Percentiles rank a stretch among this genome's conserved stretches.
These are phyloP conservation scores for Mucor sp. DNA, from an alignment of 371 early-diverging fungal genomes.

Conservation along the genomic window DNA sequence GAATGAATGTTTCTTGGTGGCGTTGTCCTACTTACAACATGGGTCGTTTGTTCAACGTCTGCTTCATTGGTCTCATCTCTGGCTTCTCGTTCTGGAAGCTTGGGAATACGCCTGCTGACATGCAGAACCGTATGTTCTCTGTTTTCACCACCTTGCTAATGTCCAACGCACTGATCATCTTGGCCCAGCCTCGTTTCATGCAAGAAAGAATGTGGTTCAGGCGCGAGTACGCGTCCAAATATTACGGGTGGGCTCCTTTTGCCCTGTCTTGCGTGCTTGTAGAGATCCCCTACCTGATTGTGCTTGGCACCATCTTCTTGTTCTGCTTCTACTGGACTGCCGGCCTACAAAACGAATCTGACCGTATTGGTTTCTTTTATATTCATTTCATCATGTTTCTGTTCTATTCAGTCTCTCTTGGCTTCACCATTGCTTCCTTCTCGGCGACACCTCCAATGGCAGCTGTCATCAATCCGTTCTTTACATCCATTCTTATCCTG, in stretches of 20 bases:
- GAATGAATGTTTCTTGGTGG: slow-evolving; percentile 67
- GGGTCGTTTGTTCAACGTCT: slow-evolving; percentile 56
- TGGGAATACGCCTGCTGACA: slow-evolving; percentile 55
- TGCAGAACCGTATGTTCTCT: slow-evolving; percentile 72
- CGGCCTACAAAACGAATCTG: slow-evolving; percentile 56
- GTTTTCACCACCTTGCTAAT: slow-evolving; percentile 70
- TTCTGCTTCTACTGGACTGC: slow-evolving; percentile 74
- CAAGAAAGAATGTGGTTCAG: slow-evolving; percentile 70
- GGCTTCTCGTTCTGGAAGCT: slow-evolving; percentile 78
- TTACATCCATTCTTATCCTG: slow-evolving; percentile 67
- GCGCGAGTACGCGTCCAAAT: slow-evolving; percentile 71
- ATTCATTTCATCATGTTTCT: slow-evolving; percentile 60
- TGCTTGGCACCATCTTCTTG: slow-evolving; percentile 58
- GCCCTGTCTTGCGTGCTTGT: slow-evolving; percentile 50
- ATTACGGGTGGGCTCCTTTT: slow-evolving; percentile 74
- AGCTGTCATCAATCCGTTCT: slow-evolving; percentile 71
- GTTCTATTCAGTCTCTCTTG: slow-evolving; percentile 67
- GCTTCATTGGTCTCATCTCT: slow-evolving; percentile 58
- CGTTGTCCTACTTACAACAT: slow-evolving; percentile 68
- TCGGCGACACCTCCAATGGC: slow-evolving; percentile 64
- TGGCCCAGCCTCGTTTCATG: slow-evolving; percentile 73
- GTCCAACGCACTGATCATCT: slow-evolving; percentile 65
- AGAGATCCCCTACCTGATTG: slow-evolving; percentile 61
- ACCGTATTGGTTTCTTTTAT: slow-evolving; percentile 63
- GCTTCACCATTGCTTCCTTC: slow-evolving; percentile 52